These are phyloP conservation scores for Epichloe glyceriae DNA, from an alignment of 2,329 filamentous ascomycete species.

Conservation along the genomic window DNA sequence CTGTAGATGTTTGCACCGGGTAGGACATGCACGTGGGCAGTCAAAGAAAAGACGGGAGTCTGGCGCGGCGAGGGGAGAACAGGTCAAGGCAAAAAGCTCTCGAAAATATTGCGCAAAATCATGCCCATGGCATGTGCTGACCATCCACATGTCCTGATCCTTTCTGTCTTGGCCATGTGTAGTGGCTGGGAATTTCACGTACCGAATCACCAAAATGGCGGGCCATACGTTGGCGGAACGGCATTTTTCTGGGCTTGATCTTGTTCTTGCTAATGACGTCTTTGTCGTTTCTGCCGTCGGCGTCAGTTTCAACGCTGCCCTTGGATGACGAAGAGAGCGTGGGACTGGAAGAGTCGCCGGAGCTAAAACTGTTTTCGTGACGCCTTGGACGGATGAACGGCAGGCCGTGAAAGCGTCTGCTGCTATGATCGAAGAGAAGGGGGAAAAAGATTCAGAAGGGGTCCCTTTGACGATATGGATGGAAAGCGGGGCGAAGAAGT, in stretches of 20 bases:
- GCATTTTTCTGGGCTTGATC: constrained; percentile 15
- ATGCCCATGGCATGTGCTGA: too few species aligned
- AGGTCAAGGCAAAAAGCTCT: neutral
- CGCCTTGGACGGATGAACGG: constrained; percentile 4
- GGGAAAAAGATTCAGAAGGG: neutral
- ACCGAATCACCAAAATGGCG: constrained; percentile 36
- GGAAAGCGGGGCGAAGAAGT: constrained; percentile 3
- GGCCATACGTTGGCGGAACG: constrained; percentile 29
- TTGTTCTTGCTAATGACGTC: neutral
- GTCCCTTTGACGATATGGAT: neutral
- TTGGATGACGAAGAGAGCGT: neutral
- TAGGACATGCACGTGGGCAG: neutral
- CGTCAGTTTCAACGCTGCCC: constrained; percentile 1
- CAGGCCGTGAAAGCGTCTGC: constrained; percentile 5
- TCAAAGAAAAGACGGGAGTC: neutral
- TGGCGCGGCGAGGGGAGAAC: neutral
- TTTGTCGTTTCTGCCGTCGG: neutral
- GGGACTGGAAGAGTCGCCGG: constrained; percentile 1
- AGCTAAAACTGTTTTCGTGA: constrained; percentile 4
- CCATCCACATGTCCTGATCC: too few species aligned
- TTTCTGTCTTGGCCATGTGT: neutral
- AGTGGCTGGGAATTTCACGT: constrained; percentile 12
- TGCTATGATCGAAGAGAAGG: constrained; percentile 1
- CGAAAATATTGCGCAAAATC: too few species aligned
- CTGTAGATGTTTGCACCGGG: too few species aligned